Base-by-base conservation (phyloP, 306 rosid genomes). In the Cyamopsis tetragonoloba region DNA sequence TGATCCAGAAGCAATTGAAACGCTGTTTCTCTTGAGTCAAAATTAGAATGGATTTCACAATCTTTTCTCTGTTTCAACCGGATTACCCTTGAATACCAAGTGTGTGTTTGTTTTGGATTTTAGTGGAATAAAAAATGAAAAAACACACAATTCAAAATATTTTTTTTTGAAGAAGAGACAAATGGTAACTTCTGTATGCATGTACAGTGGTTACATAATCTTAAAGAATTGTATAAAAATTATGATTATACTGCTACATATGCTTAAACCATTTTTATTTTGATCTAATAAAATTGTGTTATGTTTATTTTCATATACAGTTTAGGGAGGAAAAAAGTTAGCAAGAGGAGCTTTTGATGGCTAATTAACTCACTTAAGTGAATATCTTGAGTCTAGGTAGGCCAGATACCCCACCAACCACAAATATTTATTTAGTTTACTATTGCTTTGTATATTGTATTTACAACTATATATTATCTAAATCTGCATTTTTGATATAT, bases 1-100 rank as follows among this genome's bases (percentile, higher is more conserved):
- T 57, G 18, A 37, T 74, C 10, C 14, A 46, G 18, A 74, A 17
- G 38, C 37, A 57, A 75, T 67, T 62, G 41, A 27, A 63, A 27
- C 3, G 28, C 26, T 70, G 3, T 19, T 70, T 70, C 23, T 71
- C 15, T 32, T 17, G 7, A 26, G 62, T 41, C 66, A 37, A 55
- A 34, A 51, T n/a, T 46, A 10, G 38, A 37, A 46, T 14, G 42
- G 19, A 68, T 61, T 61, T 31, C 49, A 22, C 17, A 3, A n/a
- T n/a, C 1, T 47, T 31, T 20, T 49, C 49, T 19, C 15, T 37
- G 11, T 7, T 69, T 68, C 30, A 31, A 24, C 17, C 10, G n/a
- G n/a, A n/a, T n/a, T n/a, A n/a, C n/a, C n/a, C n/a, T n/a, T n/a
- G n/a, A n/a, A n/a, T n/a, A n/a, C n/a, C n/a, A n/a, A n/a, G n/a